Evolutionary conservation across 2,329 filamentous ascomycete genomes (phyloP), one percentile per base, ranked within the genome.

Genomic region (Aspergillus tubingensis): DNA sequence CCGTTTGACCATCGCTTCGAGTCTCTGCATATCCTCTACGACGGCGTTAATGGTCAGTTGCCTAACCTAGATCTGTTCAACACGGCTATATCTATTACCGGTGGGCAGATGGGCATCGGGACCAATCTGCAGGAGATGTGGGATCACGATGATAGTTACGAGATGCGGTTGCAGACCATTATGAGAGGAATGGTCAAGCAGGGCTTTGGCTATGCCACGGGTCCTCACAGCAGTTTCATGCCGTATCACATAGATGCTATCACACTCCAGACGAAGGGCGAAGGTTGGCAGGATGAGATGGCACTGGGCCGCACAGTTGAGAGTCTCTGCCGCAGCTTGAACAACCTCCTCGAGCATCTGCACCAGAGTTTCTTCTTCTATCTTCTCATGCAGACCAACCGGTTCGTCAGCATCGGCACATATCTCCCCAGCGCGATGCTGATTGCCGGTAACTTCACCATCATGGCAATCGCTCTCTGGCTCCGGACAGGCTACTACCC

Each of bases 301-400:
- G 91, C 90, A 8, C 87, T 99, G 73, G 95, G 95, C 5, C 85
- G 93, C 57, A 88, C 93, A 0, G 84, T 98, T 4, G 95, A 99
- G 78, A 92, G 92, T 69, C 85, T 95, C 3, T 96, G 96, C 75
- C 85, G 95, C 69, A 96, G 92, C 74, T 81, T 99, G 76, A 99
- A 99, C 80, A 99, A 99, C 72, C 80, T 99, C 60, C 85, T 99
- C 32, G 95, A 99, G 78, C 93, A 99, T 74, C 83, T 99, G 62
- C 95, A 99, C 74, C 95, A 99, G 79, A 97, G 93, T 75, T 99
- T 99, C 82, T 99, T 99, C 85, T 98, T 99, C 79, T 99, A 99
- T 75, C 82, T 99, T 54, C 83, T 99, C 48, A 92, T 98, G 86
- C 89, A 96, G 67, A 86, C 88, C 30, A 91, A 95, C 70, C 88